Base-by-base conservation (phyloP, 1,284 basidiomycete species). In the Ceratobasidium sp. region DNA sequence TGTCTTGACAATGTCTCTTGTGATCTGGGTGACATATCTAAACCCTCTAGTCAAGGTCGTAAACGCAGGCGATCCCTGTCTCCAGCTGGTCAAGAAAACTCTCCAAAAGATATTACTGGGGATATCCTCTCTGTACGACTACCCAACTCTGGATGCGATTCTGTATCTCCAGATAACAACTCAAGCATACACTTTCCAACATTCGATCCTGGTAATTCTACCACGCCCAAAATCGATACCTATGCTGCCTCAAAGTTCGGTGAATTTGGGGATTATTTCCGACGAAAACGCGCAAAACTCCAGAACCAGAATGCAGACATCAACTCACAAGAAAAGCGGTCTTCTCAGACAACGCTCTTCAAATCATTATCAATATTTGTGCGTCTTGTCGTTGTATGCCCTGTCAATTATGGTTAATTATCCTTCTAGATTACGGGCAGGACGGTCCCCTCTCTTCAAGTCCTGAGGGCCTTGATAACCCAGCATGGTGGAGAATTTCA, bases 361-460 rank as follows among this genome's bases (percentile, higher is more conserved):
- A 85, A 87, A 44, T 93, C 91, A 0, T 79, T 96, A 28, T 87
- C 92, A 0, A 92, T 97, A 78, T 95, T 97, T 84, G 96, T 97
- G 83, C 64, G 83, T 61, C 70, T 23, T 12, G 6, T 4, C 17
- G 2, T 17, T 26, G 12, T 15, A 3, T 59, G 33, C 26, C 2
- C 26, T 28, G 54, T 46, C 26, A 44, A 28, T 23, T 46, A 40
- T 50, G 13, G 15, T 57, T 62, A 13, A 57, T 62, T 28, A 9
- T 42, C 38, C 17, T 70, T 48, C n/a, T 79, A 96, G 94, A 92
- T 97, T 80, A 98, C 98, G 82, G 97, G 97, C 0, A 94, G 91
- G 86, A 98, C 96, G 0, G 87, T 90, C 40, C 96, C 97, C 6
- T 95, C 96, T 3, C 91, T 96, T 71, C 94, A 96, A 82, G 94